These are phyloP conservation scores for Eutrema salsugineum DNA, from an alignment of 441 rosid species.

Conservation along the genomic window DNA sequence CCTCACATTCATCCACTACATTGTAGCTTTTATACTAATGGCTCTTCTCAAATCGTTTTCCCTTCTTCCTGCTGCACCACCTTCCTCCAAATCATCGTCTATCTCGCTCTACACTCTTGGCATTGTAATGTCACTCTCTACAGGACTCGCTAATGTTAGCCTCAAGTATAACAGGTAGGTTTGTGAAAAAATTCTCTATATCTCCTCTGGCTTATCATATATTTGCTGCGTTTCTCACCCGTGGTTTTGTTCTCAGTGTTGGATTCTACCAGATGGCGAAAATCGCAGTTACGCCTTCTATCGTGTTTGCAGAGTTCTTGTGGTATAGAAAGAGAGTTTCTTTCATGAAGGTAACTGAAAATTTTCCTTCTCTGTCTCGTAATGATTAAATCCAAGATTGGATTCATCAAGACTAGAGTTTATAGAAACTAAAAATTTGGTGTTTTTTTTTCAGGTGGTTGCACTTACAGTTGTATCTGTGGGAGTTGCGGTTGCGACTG, in stretches of 20 bases:
- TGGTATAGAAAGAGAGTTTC: constrained; percentile 68
- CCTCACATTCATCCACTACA: constrained; percentile 78
- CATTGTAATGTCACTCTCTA: constrained; percentile 83
- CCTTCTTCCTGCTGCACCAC: constrained; percentile 57
- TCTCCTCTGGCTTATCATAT: not conserved
- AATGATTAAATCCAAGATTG: not conserved
- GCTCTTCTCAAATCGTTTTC: constrained; percentile 66
- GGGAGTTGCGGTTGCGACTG: constrained; percentile 91
- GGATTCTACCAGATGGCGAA: constrained; percentile 98
- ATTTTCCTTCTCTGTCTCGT: not conserved
- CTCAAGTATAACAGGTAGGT: constrained; percentile 98
- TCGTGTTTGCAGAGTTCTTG: constrained; percentile 79
- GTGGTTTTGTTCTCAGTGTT: constrained; percentile 43
- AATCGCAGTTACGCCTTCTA: constrained; percentile 86
- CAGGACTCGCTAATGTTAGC: constrained; percentile 95
- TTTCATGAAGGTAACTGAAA: constrained; percentile 52
- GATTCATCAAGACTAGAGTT: constrained; percentile 1
- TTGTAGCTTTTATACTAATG: constrained; percentile 69
- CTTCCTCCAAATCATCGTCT: constrained; percentile 58
- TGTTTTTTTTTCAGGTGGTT: constrained; percentile 51
- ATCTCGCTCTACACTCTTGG: constrained; percentile 66
- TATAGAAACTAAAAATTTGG: too few relatives aligned
- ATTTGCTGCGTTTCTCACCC: not conserved
- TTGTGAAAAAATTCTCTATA: not conserved
- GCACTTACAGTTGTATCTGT: constrained; percentile 72